A percentile compares a stretch with the other conserved stretches of the same genome.
Evolutionary conservation across 2,329 filamentous ascomycete species (phyloP).

Genomic region (Teratosphaeria destructans): DNA sequence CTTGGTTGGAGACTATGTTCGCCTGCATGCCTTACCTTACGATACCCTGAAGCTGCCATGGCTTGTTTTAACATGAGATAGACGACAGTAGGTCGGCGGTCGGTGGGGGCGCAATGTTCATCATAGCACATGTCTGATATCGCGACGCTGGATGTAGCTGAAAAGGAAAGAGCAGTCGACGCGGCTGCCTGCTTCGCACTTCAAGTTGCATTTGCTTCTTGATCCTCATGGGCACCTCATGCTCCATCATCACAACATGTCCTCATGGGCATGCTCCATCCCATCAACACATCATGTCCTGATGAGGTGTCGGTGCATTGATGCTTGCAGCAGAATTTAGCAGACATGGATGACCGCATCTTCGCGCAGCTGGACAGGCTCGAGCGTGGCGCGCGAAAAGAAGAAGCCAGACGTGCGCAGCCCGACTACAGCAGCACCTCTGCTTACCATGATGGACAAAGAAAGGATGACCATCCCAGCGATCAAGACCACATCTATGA

Average conservation of each 20-base stretch:
- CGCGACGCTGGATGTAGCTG: background rate
- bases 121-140: background rate
- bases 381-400: constrained; percentile 9
- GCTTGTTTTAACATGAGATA: background rate
- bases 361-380: constrained; percentile 21
- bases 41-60: background rate
- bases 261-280: too few relatives aligned
- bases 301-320: background rate
- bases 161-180: background rate
- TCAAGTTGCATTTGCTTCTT: background rate
- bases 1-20: background rate
- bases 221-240: background rate
- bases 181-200: background rate
- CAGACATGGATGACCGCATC: constrained; percentile 13
- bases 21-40: background rate
- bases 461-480: background rate
- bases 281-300: background rate
- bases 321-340: background rate
- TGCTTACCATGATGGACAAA: background rate
- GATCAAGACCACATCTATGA: constrained; percentile 1
- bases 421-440: background rate
- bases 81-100: background rate
- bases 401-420: background rate
- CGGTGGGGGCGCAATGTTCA: background rate
- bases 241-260: background rate